Evolutionary conservation across 2,329 filamentous ascomycete species (phyloP), one percentile per base, ranked within the genome.

Genomic region (Talaromyces piceae): DNA sequence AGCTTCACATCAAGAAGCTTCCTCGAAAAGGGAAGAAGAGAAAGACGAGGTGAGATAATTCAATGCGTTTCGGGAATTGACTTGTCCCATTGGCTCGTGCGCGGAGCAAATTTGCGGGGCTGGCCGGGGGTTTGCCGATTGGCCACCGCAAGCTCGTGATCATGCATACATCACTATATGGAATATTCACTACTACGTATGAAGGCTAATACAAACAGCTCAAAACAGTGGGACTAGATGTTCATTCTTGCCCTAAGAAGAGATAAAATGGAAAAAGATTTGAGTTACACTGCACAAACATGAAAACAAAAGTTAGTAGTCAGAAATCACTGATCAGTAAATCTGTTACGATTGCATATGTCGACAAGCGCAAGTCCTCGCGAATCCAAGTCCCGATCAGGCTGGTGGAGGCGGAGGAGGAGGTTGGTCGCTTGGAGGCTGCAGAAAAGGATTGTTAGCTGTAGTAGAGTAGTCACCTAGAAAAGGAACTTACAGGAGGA

Each of bases 321-420:
- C 31, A 46, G 51, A 46, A 53, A 41, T 49, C 31, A 46, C 41
- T 13, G 20, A 33, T 41, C 16, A 43, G 45, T 45, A 31, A 46
- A 23, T 41, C 25, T 22, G 39, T 25, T 23, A 43, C 20, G 20
- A 12, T 43, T 43, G 39, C 23, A 25, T 23, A 23, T 43, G 39
- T 43, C 39, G 39, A 43, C 39, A 43, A 20, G 16, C 33, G 20
- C 6, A 4, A 37, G 33, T 37, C 33, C 33, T 37, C 16, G 33
- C 33, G 16, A 37, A 20, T 37, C 16, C 33, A 18, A 37, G 16
- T 20, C 33, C n/a, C 33, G 3, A 45, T 53, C 28, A 70, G 47
- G 64, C 62, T n/a, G 69, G 66, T 37, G 82, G 81, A 49, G 79
- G 79, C 31, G 82, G 82, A 22, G 86, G 83, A 20, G 82, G 83